Base-by-base conservation (phyloP, 371 early-diverging fungal species). In the Mortierella polycephala region DNA sequence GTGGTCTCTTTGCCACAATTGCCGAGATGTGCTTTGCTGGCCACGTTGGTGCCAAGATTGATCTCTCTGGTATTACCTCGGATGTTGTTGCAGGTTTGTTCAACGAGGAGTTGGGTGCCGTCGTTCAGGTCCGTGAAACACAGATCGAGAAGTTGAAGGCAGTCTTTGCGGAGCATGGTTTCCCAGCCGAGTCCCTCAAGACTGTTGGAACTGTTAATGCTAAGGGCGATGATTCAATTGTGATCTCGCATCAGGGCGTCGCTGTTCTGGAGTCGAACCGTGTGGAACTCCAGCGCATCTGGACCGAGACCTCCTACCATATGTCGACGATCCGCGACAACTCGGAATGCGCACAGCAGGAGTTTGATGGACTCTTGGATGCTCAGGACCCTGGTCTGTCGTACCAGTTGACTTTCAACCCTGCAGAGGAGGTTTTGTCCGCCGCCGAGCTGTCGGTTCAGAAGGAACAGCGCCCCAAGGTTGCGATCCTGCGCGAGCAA, bases 21-120 rank as follows among this genome's bases (percentile, higher is more conserved):
- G 85, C 84, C 20, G 99, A 98, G 83, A 98, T 98, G 99, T 89
- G 89, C 52, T 96, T 98, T 86, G 97, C 98, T 51, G 96, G 97
- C 18, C 96, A 91, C 64, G 87, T 93, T 0, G 98, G 98, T 56
- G 88, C 90, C 60, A 81, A 84, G 21, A 69, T 97, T 7, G 84
- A 93, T 30, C 70, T 94, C 51, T 83, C 86, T 55, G 69, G 83
- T 5, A 69, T 89, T 40, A 82, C 83, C 2, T 60, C 82, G 30
- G 92, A 93, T 79, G 81, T 81, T 14, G 85, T 90, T 2, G 81
- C 92, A 21, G 86, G 90, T 20, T 83, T 98, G 60, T 97, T 96
- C 85, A 95, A 94, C 79, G 98, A 98, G 83, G 99, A 98, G 82
- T 88, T 98, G 44, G 99, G 99, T 82, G 96, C 91, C 37, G 97